Evolutionary conservation across 2,329 filamentous ascomycete species (phyloP), one percentile per base, ranked within the genome.

Genomic region (Ophiognomonia clavigignenti-juglandacearum): DNA sequence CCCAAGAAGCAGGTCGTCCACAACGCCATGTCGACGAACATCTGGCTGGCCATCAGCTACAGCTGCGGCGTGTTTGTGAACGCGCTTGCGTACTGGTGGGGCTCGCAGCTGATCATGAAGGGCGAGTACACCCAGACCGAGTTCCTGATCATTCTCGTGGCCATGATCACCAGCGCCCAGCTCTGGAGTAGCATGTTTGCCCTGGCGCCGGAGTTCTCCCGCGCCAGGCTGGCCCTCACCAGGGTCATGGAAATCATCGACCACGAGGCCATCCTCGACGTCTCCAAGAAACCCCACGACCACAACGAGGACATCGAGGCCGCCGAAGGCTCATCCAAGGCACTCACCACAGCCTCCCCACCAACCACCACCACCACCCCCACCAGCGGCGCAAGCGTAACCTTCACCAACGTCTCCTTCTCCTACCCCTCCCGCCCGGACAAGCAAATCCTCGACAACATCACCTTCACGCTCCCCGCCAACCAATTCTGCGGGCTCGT

Each of bases 31-130:
- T 19, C 31, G 10, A 35, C 29, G 2, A 44, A 44, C 35, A 31
- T 43, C 11, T 48, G 23, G 8, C 24, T 48, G 4, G 45, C 39
- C 2, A 6, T 44, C 26, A 39, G 38, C 18, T 48, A 29, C 18
- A 48, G 39, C 24, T 39, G 39, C 20, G 45, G 19, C 6, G 65
- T 44, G 60, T 65, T 32, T 11, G 27, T 48, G 4, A 87, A 89
- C 57, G 83, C 85, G 0, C 76, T 91, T 45, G 83, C 85, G 1
- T 90, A 88, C 64, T 91, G 85, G 84, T 91, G 86, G 85, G 86
- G 86, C 4, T 76, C 85, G 0, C 83, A 79, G 56, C 79, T 82
- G 53, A 86, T 90, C 50, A 75, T 82, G 43, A 71, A 75, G 35
- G 85, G 85, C 4, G 68, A 78, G 47, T 85, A 85, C 54, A 72